A percentile compares a stretch with the other conserved stretches of the same genome.
Conservation (phyloP, 768 basidiomycete species). For the Megacollybia marginata region DNA sequence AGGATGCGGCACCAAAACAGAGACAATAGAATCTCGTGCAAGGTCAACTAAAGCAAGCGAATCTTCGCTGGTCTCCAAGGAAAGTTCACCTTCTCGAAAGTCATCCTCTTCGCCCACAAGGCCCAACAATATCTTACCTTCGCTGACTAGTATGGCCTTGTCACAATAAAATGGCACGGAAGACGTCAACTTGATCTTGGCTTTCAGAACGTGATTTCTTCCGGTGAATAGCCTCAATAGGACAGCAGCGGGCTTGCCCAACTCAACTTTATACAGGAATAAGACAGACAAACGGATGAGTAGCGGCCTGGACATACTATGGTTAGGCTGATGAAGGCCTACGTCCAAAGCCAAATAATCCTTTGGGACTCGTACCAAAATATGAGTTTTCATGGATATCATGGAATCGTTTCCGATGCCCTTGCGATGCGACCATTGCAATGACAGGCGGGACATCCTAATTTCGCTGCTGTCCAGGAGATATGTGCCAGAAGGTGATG, state of each 20-base stretch:
- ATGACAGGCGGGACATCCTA: slow-evolving; percentile 50
- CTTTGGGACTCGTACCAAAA: slow-evolving; percentile 53
- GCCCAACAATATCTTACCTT: neutral
- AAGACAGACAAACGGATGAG: neutral
- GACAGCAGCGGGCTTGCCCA: slow-evolving; percentile 50
- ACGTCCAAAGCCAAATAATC: slow-evolving; percentile 61
- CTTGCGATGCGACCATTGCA: slow-evolving; percentile 57
- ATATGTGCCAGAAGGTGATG: slow-evolving; percentile 62
- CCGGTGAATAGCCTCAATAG: slow-evolving; percentile 57
- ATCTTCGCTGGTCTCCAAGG: slow-evolving; percentile 32
- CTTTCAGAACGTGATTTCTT: slow-evolving; percentile 53
- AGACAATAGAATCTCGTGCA: slow-evolving; percentile 34
- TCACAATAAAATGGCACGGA: slow-evolving; percentile 42
- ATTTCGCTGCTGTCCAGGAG: slow-evolving; percentile 62
- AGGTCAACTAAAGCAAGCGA: slow-evolving; percentile 42
- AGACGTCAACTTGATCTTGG: slow-evolving; percentile 48
- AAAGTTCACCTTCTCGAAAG: neutral
- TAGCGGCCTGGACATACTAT: slow-evolving; percentile 20
- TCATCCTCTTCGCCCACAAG: neutral
- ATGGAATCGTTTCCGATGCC: slow-evolving; percentile 5
- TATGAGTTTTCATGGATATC: slow-evolving; percentile 21
- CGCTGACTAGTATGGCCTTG: neutral
- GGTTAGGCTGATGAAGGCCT: slow-evolving; percentile 50
- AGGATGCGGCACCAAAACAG: slow-evolving; percentile 57
- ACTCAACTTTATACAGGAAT: slow-evolving; percentile 40